Evolutionary conservation across 441 rosid genomes (phyloP), one percentile per base, ranked within the genome.

Genomic region (Adansonia madagascariensis): DNA sequence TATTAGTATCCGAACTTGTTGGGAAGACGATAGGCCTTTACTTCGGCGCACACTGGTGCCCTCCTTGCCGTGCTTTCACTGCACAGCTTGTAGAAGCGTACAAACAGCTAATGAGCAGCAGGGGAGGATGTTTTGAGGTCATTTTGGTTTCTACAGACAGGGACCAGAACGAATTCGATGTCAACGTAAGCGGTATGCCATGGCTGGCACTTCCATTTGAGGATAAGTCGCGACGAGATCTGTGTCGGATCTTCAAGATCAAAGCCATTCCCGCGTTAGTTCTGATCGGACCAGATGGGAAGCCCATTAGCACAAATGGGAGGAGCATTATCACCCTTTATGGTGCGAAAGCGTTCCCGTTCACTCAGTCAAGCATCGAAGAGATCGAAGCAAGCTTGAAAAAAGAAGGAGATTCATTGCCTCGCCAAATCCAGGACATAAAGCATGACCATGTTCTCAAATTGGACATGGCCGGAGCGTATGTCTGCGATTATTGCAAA

Each of bases 121-220:
- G 67, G 56, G 80, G 79, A 41, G 80, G 85, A 49, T 73, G 82
- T 73, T 90, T 91, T 3, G 92, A 91, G 78, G 82, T 90, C 17
- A 73, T 90, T 43, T 80, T 88, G 59, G 86, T 91, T 4, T 93
- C 97, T 17, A 89, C 94, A 47, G 95, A 93, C 75, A 82, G 92
- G 75, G 93, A 88, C 85, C 75, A 81, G 0, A 85, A 83, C 70
- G 97, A 93, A 80, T 93, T 90, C 18, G 84, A 81, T 27, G 60
- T 72, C 53, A 85, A 85, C 83, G 75, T 84, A 73, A 82, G 86
- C 62, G 84, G 60, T 77, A 91, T 90, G 95, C 98, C 95, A 3
- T 91, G 97, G 98, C 88, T 91, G 35, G 91, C 93, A 24, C 76
- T 93, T 71, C 97, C 98, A 10, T 89, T 85, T n/a, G 95, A 88